These are phyloP conservation scores for Scedosporium boydii DNA, from an alignment of 2,329 filamentous ascomycete species.

Conservation along the genomic window DNA sequence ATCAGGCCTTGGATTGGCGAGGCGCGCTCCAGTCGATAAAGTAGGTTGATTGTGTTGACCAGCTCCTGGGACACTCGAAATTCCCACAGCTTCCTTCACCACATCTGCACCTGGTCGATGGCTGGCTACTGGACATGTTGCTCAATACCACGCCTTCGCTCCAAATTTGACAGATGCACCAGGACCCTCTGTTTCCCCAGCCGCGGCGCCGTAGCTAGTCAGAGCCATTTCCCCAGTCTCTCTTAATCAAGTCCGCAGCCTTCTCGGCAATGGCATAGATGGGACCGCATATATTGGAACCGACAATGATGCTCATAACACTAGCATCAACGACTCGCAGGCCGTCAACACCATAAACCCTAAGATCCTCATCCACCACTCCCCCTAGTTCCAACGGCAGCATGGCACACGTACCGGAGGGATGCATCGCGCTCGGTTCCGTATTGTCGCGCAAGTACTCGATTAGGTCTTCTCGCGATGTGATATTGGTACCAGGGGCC, in stretches of 20 bases:
- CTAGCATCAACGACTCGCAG: conserved; percentile 36
- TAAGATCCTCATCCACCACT: conserved; percentile 31
- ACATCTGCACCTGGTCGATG: too few relatives aligned
- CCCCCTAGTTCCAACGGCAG: conserved; percentile 31
- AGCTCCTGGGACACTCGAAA: too few relatives aligned
- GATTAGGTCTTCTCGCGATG: conserved; percentile 22
- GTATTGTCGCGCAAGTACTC: conserved; percentile 10
- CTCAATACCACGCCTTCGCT: too few relatives aligned
- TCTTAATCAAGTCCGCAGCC: background rate
- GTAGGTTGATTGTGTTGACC: too few relatives aligned
- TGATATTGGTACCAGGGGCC: conserved; percentile 18
- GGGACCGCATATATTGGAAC: conserved; percentile 21
- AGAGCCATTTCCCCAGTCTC: background rate
- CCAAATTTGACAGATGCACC: too few relatives aligned
- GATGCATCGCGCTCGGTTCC: conserved; percentile 29
- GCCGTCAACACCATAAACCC: conserved; percentile 32
- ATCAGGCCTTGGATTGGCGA: too few relatives aligned
- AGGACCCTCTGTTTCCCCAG: too few relatives aligned
- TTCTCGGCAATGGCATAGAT: conserved; percentile 27
- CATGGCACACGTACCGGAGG: conserved; percentile 39
- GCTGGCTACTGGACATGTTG: too few relatives aligned
- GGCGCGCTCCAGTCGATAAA: too few relatives aligned
- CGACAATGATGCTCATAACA: conserved; percentile 32
- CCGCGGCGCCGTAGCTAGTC: too few relatives aligned
- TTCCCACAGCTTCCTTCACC: too few relatives aligned